Conservation (phyloP, 106 monocot species). For the Dioscorea dumetorum region DNA sequence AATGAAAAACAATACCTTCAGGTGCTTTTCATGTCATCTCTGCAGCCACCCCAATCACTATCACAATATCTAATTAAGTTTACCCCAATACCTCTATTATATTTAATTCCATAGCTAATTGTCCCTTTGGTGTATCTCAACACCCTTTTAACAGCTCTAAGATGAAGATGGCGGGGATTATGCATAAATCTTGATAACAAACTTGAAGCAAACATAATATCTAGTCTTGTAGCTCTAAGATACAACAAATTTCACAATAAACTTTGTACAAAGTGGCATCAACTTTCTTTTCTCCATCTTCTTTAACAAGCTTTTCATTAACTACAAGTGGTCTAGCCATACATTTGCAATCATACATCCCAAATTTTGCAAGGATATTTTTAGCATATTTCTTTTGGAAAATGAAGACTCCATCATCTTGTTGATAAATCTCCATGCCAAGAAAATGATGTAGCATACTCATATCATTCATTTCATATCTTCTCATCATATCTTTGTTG, state of each 20-base stretch:
- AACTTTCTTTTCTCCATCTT: neutral
- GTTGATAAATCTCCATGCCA: neutral
- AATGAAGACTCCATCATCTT: no score
- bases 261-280: neutral
- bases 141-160: no score
- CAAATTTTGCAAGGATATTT: neutral
- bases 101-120: no score
- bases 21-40: no score
- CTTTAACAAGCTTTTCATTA: neutral
- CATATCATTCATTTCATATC: conserved; percentile 1
- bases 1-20: no score
- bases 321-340: neutral
- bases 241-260: neutral
- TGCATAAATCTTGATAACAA: neutral
- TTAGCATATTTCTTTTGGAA: neutral
- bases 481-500: neutral
- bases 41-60: no score
- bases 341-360: neutral
- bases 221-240: neutral
- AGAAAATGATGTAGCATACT: neutral
- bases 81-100: no score
- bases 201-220: neutral
- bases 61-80: no score
- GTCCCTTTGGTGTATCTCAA: neutral
- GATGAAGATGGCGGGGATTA: neutral